Percentiles rank a stretch among this genome's conserved stretches.
Evolutionary conservation across 2,329 filamentous ascomycete genomes (phyloP).

Genomic region (Cladophialophora bantiana): DNA sequence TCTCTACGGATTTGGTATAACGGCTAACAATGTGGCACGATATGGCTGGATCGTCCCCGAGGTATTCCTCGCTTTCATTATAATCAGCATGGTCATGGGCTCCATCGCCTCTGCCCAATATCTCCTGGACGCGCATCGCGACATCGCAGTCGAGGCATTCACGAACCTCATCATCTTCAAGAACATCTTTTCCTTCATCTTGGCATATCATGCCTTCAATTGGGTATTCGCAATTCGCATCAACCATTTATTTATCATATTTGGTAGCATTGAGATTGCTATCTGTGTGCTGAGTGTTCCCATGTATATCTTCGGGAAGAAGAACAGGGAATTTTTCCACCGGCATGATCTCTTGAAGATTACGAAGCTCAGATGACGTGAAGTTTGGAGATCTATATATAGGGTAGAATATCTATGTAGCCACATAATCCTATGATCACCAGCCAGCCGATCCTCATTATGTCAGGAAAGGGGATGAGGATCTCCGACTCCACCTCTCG

Average conservation of each 20-base stretch:
- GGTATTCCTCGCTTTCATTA: constrained; percentile 82
- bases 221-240: constrained; percentile 73
- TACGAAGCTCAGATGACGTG: constrained; percentile 47
- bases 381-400: neutral
- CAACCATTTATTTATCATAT: constrained; percentile 68
- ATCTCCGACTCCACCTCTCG: neutral
- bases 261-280: constrained; percentile 78
- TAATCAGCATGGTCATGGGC: constrained; percentile 90
- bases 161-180: constrained; percentile 93
- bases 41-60: constrained; percentile 78
- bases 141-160: constrained; percentile 85
- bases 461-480: neutral
- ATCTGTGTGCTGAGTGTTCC: constrained; percentile 78
- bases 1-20: constrained; percentile 83
- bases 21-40: constrained; percentile 64
- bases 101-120: constrained; percentile 86
- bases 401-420: neutral
- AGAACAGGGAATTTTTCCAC: constrained; percentile 75
- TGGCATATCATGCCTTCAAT: constrained; percentile 83
- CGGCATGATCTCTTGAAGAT: constrained; percentile 73
- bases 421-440: neutral
- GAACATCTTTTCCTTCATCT: constrained; percentile 86
- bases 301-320: constrained; percentile 79
- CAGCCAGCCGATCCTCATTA: neutral
- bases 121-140: constrained; percentile 91